phyloP scores from a whole-genome alignment of 305 asterid genomes.

The Fraxinus angustifolia region DNA sequence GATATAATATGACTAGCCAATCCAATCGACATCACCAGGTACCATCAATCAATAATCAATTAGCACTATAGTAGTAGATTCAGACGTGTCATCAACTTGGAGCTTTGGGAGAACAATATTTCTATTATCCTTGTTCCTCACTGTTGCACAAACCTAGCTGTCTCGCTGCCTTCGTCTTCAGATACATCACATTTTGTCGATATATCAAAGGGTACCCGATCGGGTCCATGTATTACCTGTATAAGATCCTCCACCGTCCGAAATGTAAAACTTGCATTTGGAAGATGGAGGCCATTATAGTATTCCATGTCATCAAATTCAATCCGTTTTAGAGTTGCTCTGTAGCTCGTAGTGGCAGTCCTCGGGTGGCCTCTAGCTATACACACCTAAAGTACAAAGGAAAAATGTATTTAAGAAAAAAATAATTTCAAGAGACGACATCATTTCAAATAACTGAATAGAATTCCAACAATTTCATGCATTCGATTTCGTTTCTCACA shows the following conservation, averaged over 20 bases:
- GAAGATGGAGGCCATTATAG: conserved; percentile 45
- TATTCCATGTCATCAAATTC: conserved; percentile 42
- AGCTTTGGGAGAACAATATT: not conserved
- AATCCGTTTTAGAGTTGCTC: conserved; percentile 36
- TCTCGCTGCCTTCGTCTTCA: not conserved
- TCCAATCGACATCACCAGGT: not conserved
- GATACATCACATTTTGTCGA: not conserved
- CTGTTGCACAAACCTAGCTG: not conserved
- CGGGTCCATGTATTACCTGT: conserved; percentile 18
- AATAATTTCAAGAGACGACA: not conserved
- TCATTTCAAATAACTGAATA: not conserved
- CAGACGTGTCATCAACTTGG: not conserved
- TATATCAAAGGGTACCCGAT: conserved; percentile 3
- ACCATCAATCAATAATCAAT: not conserved
- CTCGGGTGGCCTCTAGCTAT: conserved; percentile 72
- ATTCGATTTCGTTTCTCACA: not conserved
- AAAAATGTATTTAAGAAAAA: not conserved
- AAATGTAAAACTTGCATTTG: conserved; percentile 43
- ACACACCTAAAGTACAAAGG: conserved; percentile 41
- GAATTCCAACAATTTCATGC: not conserved
- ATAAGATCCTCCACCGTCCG: conserved; percentile 55
- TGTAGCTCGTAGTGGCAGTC: conserved; percentile 47
- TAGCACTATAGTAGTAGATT: not conserved
- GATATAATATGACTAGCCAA: not conserved
- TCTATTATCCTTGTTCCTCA: not conserved